Base-by-base conservation (phyloP, 192 early-diverging fungal species). In the Geosiphon pyriformis region DNA sequence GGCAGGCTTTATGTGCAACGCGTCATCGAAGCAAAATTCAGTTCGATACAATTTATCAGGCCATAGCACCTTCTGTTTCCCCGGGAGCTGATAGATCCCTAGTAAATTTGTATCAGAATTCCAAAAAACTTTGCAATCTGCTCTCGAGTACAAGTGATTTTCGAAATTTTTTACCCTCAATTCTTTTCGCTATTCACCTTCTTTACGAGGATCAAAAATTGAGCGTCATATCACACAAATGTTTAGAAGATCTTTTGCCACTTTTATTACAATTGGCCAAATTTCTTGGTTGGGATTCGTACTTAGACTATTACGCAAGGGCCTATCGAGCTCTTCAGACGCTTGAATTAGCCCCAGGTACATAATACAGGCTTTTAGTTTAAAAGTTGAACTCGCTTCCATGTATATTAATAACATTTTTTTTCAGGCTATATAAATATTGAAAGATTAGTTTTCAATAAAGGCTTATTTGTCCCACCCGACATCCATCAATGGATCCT, bases 141-240 rank as follows among this genome's bases (percentile, higher is more conserved):
- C 47, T 31, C 76, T 51, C 50, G 67, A 10, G 54, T 59, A 46
- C 27, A 50, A 31, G 20, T 58, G 53, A 52, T 64, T 34, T 20
- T 26, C 31, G 4, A 34, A 7, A 11, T 31, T 80, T 69, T 61
- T 70, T 85, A 35, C 59, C 58, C 4, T 56, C 47, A 15, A 64
- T 84, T 35, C 60, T 85, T 2, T 47, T 72, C 8, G 60, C 76
- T 0, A 58, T 87, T 2, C 85, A 87, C 65, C 66, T 87, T 0
- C 70, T 87, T 22, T 78, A 82, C 59, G 83, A 86, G 32, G 80
- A 87, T 65, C 42, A 83, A 18, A 77, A 76, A 47, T 61, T 82
- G 22, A 71, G 76, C 60, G n/a, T 74, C 23, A 46, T 59, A 4
- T 72, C 68, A 2, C 64, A 69, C 47, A 64, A 74, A 20, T 69